These are phyloP conservation scores for Boletus tylopilopsis DNA, from an alignment of 768 basidiomycete genomes.

Conservation along the genomic window DNA sequence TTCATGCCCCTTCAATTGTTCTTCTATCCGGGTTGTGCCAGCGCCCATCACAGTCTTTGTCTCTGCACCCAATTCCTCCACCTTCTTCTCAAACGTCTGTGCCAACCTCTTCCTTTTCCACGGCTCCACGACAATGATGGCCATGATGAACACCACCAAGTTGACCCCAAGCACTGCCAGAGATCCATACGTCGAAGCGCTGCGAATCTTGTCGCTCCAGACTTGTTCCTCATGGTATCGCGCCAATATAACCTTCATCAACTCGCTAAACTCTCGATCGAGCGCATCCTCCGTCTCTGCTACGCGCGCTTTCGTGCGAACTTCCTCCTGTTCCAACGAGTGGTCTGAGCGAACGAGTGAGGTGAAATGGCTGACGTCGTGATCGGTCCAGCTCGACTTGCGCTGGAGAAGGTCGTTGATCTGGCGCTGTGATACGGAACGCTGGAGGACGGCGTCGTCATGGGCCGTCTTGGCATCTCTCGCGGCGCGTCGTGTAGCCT, in stretches of 20 bases:
- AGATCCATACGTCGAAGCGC: constrained; percentile 90
- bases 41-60: constrained; percentile 42
- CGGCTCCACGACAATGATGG: constrained; percentile 90
- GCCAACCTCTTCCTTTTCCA: constrained; percentile 90
- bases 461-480: constrained; percentile 70
- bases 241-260: constrained; percentile 85
- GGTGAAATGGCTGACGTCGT: constrained; percentile 86
- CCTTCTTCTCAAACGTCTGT: constrained; percentile 84
- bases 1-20: constrained; percentile 49
- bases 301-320: constrained; percentile 61
- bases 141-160: constrained; percentile 83
- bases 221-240: constrained; percentile 98
- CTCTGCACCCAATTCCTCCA: constrained; percentile 49
- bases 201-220: constrained; percentile 98
- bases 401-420: constrained; percentile 94
- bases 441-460: constrained; percentile 72
- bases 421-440: constrained; percentile 87
- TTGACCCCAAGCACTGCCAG: constrained; percentile 85
- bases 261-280: constrained; percentile 81
- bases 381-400: constrained; percentile 89
- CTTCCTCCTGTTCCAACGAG: constrained; percentile 75
- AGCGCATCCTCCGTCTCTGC: constrained; percentile 72
- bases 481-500: constrained; percentile 61
- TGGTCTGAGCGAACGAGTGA: constrained; percentile 89
- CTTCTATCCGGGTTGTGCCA: constrained; percentile 46